Conservation (phyloP, 108 stramenopile species). For the Ochromonas danica region DNA sequence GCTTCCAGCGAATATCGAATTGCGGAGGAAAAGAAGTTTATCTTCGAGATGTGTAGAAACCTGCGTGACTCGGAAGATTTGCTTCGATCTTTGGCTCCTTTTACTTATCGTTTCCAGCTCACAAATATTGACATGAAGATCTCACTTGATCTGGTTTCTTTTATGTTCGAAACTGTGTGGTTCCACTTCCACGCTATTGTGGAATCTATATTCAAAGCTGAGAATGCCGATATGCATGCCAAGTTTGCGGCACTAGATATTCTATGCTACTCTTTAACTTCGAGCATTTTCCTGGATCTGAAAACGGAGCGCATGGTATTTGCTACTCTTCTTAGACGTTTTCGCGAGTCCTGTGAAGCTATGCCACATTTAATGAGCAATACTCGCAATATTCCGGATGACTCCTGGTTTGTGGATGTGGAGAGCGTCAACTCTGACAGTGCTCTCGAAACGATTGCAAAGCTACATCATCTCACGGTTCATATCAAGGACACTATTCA, state of each 20-base stretch:
- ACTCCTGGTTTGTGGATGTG: constrained; percentile 42
- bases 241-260: constrained; percentile 67
- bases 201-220: constrained; percentile 28
- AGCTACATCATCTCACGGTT: constrained; percentile 65
- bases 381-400: constrained; percentile 7
- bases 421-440: neutral
- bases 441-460: constrained; percentile 49
- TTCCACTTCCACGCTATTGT: constrained; percentile 46
- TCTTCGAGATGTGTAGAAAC: neutral
- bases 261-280: constrained; percentile 69
- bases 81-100: constrained; percentile 48
- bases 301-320: constrained; percentile 54
- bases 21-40: constrained; percentile 27
- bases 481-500: constrained; percentile 57
- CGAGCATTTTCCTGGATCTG: constrained; percentile 77
- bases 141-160: constrained; percentile 48
- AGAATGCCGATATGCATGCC: neutral
- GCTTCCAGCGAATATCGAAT: neutral
- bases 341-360: neutral
- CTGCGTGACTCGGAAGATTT: constrained; percentile 47
- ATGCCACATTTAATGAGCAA: neutral
- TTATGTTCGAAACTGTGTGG: constrained; percentile 53
- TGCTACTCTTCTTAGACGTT: constrained; percentile 37
- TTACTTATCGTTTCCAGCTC: constrained; percentile 44
- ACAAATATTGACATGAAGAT: constrained; percentile 50